These are phyloP conservation scores for Tubosaeta sp. DNA, from an alignment of 768 basidiomycete species.

Conservation along the genomic window DNA sequence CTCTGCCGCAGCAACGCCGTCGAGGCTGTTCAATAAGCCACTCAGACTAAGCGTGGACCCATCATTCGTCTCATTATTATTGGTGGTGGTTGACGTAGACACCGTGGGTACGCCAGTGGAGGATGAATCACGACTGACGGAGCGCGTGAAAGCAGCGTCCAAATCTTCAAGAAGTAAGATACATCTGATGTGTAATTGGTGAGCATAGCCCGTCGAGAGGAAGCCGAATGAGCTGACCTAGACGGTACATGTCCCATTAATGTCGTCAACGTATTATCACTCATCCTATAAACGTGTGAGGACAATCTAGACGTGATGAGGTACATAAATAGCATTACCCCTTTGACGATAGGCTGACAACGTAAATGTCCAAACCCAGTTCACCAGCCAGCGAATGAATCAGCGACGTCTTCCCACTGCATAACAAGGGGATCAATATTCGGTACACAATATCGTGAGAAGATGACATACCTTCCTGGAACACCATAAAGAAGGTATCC, in stretches of 20 bases:
- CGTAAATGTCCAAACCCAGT: slow-evolving; percentile 85
- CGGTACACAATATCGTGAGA: neutral
- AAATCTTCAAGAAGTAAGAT: slow-evolving; percentile 92
- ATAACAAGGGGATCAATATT: slow-evolving; percentile 12
- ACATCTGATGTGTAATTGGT: slow-evolving; percentile 47
- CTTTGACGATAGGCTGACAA: slow-evolving; percentile 83
- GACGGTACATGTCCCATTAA: slow-evolving; percentile 87
- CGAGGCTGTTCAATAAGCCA: slow-evolving; percentile 80
- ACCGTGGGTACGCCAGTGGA: slow-evolving; percentile 72
- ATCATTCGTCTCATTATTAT: slow-evolving; percentile 50
- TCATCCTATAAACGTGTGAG: slow-evolving; percentile 56
- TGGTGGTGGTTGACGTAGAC: slow-evolving; percentile 36
- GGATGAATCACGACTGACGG: slow-evolving; percentile 73
- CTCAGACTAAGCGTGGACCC: slow-evolving; percentile 83
- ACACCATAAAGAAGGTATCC: slow-evolving; percentile 85
- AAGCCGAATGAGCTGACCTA: slow-evolving; percentile 42
- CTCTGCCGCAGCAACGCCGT: slow-evolving; percentile 82
- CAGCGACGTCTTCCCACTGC: slow-evolving; percentile 79
- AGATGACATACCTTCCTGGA: slow-evolving; percentile 61
- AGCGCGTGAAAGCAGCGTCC: slow-evolving; percentile 87
- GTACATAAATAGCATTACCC: slow-evolving; percentile 46
- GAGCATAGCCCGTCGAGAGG: slow-evolving; percentile 11
- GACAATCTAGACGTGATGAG: slow-evolving; percentile 1
- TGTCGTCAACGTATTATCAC: slow-evolving; percentile 81
- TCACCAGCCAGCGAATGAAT: slow-evolving; percentile 85